Evolutionary conservation across 176 grass and related monocot genomes (phyloP), one percentile per base, ranked within the genome.

Genomic region (Eragrostis nindensis): DNA sequence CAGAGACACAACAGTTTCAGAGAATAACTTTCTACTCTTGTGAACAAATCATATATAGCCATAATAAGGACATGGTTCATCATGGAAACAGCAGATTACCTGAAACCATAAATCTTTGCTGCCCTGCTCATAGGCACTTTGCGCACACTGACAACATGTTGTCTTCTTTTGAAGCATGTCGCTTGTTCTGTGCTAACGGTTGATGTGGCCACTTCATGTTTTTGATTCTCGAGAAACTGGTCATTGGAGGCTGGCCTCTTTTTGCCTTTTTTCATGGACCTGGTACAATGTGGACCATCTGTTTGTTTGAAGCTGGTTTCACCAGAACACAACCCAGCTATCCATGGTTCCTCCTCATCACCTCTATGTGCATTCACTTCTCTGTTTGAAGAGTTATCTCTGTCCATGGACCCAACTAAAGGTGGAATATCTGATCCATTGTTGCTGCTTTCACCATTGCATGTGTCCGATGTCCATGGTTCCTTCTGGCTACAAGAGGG

Each of bases 41-140:
- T 45, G 46, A 64, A 21, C 5, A 48, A 36, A n/a, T 77, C 21
- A 42, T 29, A 18, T 17, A 18, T 14, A 50, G 15, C 16, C 16
- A 8, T 17, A 14, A 13, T 57, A 38, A 22, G 19, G 12, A 60
- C 21, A 60, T 60, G 39, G 18, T 59, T 18, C 45, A 15, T 19
- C 24, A 60, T 46, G 24, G 17, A 76, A 76, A 70, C 1, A 46
- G 18, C 26, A 17, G 24, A 62, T 76, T 76, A 76, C 74, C 74
- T 76, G 56, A 30, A 1, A 76, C 43, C 11, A 78, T 50, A 78
- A 5, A 50, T 5, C 61, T 78, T 78, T 19, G 19, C 48, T 66
- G 61, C 75, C 44, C 9, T 40, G 40, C 55, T 76, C 7, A 46
- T 25, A 46, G 74, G 0, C 56, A 76, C 56, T 76, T 76, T 62